phyloP scores from a whole-genome alignment of 2,329 filamentous ascomycete species.

The Dryadomyces quercus-mongolicae region DNA sequence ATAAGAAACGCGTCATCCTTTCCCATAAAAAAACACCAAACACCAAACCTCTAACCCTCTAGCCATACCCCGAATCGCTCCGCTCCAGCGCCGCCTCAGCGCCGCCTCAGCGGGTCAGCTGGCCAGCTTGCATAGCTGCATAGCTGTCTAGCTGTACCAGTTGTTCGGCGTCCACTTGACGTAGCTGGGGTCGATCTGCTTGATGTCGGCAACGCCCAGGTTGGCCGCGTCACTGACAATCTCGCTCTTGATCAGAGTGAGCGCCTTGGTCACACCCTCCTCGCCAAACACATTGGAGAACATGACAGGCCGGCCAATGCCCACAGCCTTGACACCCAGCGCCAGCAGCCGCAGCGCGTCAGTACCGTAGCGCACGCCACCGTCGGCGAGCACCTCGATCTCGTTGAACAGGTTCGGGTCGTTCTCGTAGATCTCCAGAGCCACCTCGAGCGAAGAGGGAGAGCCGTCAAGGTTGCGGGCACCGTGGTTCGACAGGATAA shows the following conservation, averaged over 20 bases:
- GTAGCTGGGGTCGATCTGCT: conserved; percentile 18
- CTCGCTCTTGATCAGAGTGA: conserved; percentile 36
- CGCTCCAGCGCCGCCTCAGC: too few relatives aligned
- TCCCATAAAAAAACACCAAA: too few relatives aligned
- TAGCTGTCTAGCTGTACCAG: conserved; percentile 12
- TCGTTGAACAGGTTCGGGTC: conserved; percentile 28
- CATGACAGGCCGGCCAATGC: conserved; percentile 32
- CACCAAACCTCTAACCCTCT: too few relatives aligned
- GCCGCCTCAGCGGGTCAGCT: too few relatives aligned
- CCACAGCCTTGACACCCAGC: conserved; percentile 32
- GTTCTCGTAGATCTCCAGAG: conserved; percentile 30
- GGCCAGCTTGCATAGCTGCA: too few relatives aligned
- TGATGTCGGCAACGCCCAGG: conserved; percentile 26
- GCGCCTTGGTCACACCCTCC: conserved; percentile 32
- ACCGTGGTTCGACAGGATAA: conserved; percentile 38
- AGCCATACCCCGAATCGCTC: too few relatives aligned
- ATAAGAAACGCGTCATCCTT: too few relatives aligned
- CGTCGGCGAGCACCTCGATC: conserved; percentile 34
- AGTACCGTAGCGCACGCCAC: conserved; percentile 31
- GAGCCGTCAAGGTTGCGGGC: conserved; percentile 36
- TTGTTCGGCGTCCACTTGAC: conserved; percentile 19
- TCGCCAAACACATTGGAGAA: conserved; percentile 38
- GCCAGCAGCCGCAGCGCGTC: conserved; percentile 35
- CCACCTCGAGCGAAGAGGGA: conserved; percentile 27
- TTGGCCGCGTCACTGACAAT: conserved; percentile 31